phyloP scores from a whole-genome alignment of 192 early-diverging fungal genomes.

The Mortierella alpina region DNA sequence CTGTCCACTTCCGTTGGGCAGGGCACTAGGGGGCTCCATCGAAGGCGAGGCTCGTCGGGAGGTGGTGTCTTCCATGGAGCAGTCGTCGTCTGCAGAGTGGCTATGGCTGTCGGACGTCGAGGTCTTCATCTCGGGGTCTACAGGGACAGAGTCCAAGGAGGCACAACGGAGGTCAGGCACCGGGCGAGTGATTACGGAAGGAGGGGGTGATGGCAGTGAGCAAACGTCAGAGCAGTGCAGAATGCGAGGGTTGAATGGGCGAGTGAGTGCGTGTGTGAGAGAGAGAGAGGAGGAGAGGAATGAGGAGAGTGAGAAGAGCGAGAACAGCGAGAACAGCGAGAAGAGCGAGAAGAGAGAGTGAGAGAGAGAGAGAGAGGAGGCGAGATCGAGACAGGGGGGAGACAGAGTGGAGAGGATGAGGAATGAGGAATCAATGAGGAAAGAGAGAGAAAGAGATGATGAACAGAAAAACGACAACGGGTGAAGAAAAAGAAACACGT shows the following conservation, averaged over 20 bases:
- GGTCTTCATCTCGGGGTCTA: too few relatives aligned
- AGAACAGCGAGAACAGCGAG: neutral
- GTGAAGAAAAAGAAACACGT: neutral
- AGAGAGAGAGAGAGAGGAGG: slow-evolving; percentile 1
- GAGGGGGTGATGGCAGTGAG: slow-evolving; percentile 8
- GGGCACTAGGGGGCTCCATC: too few relatives aligned
- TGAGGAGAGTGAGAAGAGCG: neutral
- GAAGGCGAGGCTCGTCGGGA: too few relatives aligned
- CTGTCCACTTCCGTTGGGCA: neutral
- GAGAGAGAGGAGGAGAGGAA: neutral
- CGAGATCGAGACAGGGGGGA: neutral
- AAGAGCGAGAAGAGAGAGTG: neutral
- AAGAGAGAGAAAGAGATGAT: neutral
- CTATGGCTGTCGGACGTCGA: too few relatives aligned
- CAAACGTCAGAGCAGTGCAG: too few relatives aligned
- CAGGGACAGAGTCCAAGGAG: too few relatives aligned
- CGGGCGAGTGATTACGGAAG: neutral
- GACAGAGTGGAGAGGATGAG: neutral
- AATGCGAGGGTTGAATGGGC: neutral
- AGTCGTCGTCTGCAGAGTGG: too few relatives aligned
- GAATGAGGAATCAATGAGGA: neutral
- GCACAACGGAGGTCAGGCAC: neutral
- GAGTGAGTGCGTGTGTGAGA: neutral
- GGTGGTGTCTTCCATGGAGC: too few relatives aligned
- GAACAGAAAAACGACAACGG: neutral